Evolutionary conservation across 352 stramenopile species (phyloP).

Genomic region (Aphanomyces cochlioides): DNA sequence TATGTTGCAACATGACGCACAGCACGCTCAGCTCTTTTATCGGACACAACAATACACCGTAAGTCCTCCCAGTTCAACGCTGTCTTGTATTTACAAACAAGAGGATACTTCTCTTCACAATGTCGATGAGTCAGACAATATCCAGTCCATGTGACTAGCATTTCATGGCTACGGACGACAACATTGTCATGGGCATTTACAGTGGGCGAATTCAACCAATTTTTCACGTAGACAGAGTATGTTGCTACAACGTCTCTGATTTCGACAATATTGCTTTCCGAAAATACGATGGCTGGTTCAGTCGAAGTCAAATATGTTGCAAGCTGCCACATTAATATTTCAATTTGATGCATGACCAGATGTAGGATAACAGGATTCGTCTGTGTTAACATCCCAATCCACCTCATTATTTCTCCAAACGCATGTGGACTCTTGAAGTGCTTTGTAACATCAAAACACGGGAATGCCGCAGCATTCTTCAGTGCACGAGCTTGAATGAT

Average conservation of each 20-base stretch:
- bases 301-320: background rate
- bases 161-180: background rate
- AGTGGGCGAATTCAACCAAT: conserved; percentile 17
- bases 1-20: background rate
- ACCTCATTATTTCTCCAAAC: background rate
- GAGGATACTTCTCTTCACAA: background rate
- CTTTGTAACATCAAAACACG: background rate
- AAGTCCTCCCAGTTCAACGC: background rate
- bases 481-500: background rate
- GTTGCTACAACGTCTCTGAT: conserved; percentile 4
- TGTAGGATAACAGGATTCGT: background rate
- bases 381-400: background rate
- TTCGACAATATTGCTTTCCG: background rate
- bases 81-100: background rate
- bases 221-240: conserved; percentile 10
- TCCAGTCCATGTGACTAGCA: conserved; percentile 2
- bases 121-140: conserved; percentile 7
- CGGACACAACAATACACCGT: background rate
- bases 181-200: conserved; percentile 15
- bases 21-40: background rate
- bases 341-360: background rate
- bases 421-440: background rate
- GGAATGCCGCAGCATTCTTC: background rate
- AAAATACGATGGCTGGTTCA: background rate
- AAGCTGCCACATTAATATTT: background rate